Conservation (phyloP, 2,329 filamentous ascomycete species). For the Graphiopsis chlorocephala region DNA sequence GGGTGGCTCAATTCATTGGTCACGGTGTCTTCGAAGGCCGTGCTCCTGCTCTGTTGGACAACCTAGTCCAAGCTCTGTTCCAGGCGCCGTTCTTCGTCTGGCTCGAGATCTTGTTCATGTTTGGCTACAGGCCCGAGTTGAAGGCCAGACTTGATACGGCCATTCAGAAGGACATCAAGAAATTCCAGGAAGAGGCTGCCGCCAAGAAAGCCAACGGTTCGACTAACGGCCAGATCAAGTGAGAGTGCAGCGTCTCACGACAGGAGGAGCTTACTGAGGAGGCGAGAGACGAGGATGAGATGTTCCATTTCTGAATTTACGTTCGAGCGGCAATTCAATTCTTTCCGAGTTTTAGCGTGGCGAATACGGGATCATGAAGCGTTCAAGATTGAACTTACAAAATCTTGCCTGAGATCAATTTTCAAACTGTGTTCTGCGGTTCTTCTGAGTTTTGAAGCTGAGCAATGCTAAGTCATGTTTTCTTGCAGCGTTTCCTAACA, state of each 20-base stretch:
- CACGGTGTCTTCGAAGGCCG: slow-evolving; percentile 86
- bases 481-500: not conserved
- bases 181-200: slow-evolving; percentile 62
- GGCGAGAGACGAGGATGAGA: not conserved
- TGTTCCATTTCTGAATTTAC: not conserved
- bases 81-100: slow-evolving; percentile 95
- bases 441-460: not conserved
- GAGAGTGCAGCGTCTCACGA: not conserved
- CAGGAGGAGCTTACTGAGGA: not conserved
- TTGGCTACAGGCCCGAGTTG: slow-evolving; percentile 86
- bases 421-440: not conserved
- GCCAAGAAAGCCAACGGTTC: slow-evolving; percentile 31
- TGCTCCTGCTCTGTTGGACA: slow-evolving; percentile 85
- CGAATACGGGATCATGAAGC: not conserved
- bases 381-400: not conserved
- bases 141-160: slow-evolving; percentile 75
- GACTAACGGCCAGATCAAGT: not conserved
- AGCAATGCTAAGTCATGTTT: not conserved
- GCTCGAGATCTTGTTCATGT: slow-evolving; percentile 86
- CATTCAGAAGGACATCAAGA: slow-evolving; percentile 73
- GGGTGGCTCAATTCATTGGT: slow-evolving; percentile 88
- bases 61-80: slow-evolving; percentile 86
- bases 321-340: not conserved
- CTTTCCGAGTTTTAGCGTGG: not conserved
- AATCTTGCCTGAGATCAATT: not conserved